Evolutionary conservation across 2,329 filamentous ascomycete species (phyloP).

Genomic region (Periglandula ipomoeae): DNA sequence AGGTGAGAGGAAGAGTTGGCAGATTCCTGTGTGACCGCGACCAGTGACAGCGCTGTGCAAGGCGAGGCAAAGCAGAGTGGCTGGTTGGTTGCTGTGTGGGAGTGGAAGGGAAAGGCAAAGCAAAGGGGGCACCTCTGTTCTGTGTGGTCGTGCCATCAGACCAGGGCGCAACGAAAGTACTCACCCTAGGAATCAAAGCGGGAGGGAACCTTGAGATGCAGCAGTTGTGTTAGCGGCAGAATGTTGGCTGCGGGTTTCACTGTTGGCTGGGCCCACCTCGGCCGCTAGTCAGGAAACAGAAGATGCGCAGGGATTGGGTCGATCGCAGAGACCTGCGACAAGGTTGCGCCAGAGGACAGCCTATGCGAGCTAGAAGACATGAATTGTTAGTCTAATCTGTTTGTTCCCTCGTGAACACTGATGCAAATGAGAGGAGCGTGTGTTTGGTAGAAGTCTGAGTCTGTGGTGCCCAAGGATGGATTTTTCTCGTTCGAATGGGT

Average conservation of each 20-base stretch:
- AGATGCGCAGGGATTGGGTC: constrained; percentile 9
- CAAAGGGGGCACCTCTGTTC: too few relatives aligned
- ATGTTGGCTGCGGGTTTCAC: constrained; percentile 5
- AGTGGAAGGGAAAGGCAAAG: background rate
- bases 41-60: background rate
- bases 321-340: constrained; percentile 1
- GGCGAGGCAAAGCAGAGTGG: background rate
- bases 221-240: constrained; percentile 8
- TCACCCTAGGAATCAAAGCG: constrained; percentile 4
- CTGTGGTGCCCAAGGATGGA: background rate
- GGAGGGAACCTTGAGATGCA: constrained; percentile 3
- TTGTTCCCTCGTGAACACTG: background rate
- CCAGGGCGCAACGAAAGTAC: constrained; percentile 7
- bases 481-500: background rate
- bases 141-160: constrained; percentile 1
- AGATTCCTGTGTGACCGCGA: constrained; percentile 1
- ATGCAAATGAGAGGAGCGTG: background rate
- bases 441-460: background rate
- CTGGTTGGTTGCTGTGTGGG: background rate
- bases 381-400: background rate
- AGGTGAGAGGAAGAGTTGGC: constrained; percentile 9
- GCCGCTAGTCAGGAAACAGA: constrained; percentile 8
- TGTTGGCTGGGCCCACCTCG: background rate
- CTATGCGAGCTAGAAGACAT: constrained; percentile 2
- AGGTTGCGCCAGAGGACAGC: background rate